Base-by-base conservation (phyloP, 345 rosid genomes). In the Boechera retrofracta region DNA sequence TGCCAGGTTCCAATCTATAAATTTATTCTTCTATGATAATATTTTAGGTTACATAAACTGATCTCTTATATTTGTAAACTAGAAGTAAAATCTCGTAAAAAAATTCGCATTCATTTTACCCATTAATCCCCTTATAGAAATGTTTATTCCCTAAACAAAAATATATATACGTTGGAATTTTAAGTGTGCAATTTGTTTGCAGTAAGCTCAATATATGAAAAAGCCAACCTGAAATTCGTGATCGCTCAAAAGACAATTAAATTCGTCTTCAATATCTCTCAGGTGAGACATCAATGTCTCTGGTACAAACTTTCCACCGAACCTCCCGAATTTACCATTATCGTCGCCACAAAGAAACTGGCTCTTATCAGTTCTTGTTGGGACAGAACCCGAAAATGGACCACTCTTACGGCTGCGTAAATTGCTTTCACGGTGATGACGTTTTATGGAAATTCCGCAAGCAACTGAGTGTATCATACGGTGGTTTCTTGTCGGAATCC, bases 301-400 rank as follows among this genome's bases (percentile, higher is more conserved):
- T 4, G 97, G 91, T 65, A 90, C 98, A 74, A 56, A 93, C 76
- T 84, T 90, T 49, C 98, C 97, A 42, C 98, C 96, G 73, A 86
- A 90, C 72, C 71, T 85, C 28, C 97, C 98, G 45, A 86, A 93
- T 74, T 41, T 32, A 41, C 82, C 82, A 7, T 32, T 39, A 56
- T 10, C n/a, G 59, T 38, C 18, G 38, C 36, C 41, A 58, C 31
- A 2, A 60, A 44, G 21, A 51, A 38, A 59, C 63, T 7, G 60
- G 7, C 45, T 71, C 77, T 57, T 28, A 24, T 47, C 38, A 31
- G 81, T 57, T 71, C 29, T 72, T 72, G 39, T 41, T 48, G 68
- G 74, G 47, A 71, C 49, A 73, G 2, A 55, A 47, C 6, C 55
- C 54, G 64, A 56, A 33, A 67, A 15, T 12, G 39, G 56, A 61